Evolutionary conservation across 2,329 filamentous ascomycete genomes (phyloP), one percentile per base, ranked within the genome.

Genomic region (Xylaria multiplex): DNA sequence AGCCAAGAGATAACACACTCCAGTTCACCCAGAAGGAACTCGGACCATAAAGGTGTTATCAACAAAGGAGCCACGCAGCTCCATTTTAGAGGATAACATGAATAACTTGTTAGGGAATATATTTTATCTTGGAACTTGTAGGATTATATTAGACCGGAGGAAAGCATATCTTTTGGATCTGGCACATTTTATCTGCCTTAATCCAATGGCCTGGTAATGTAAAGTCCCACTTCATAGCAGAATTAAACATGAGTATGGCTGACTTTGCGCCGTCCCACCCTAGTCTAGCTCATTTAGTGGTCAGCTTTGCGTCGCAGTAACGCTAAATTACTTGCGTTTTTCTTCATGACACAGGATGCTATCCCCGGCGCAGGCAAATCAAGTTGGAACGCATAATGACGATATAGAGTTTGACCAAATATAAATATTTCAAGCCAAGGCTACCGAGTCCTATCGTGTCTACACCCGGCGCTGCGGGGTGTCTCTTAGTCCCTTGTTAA

Each of bases 391-490:
- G 19, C 48, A 50, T 52, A 37, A 37, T 13, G 14, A 22, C 6
- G 32, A 32, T 35, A 32, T 52, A 19, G 45, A 50, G 35, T 55
- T 27, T 49, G 24, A 54, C 35, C n/a, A 32, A 46, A 14, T 27
- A 24, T 57, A 58, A 19, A 8, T 30, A 43, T 49, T 58, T 42
- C 19, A 32, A 46, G 55, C 55, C 43, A 43, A 53, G 22, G 27
- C 27, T 27, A 27, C 42, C 42, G 48, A 54, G 42, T 46, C 55
- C 55, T 52, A 46, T 49, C 57, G 37, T 49, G 19, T 37, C 56
- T 55, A 43, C 59, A 64, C 64, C 58, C 61, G 67, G 63, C 35
- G 48, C 67, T 48, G n/a, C 52, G 57, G 61, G 22, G 60, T 52
- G 32, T 14, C 55, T n/a, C 22, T 19, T 19, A 55, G 32, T 53